phyloP scores from a whole-genome alignment of 257 asterid species.

The Thymus mandschuricus region DNA sequence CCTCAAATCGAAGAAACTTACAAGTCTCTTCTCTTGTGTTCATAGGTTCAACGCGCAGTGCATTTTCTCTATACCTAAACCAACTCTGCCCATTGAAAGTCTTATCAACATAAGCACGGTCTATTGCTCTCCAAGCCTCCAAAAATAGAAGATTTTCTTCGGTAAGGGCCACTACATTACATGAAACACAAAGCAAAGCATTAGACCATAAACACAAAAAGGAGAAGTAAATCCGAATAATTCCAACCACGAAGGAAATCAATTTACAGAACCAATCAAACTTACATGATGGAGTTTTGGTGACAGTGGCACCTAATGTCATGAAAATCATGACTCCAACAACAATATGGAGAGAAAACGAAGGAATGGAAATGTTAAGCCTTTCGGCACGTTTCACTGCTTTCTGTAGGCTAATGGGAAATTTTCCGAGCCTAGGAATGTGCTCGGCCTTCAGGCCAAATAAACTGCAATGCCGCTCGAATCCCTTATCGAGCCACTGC shows the following conservation, averaged over 20 bases:
- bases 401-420: slow-evolving; percentile 38
- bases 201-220: slow-evolving; percentile 18
- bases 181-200: slow-evolving; percentile 4
- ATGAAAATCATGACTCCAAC: slow-evolving; percentile 74
- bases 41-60: slow-evolving; percentile 92
- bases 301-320: slow-evolving; percentile 60
- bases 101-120: slow-evolving; percentile 95
- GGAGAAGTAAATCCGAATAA: background rate
- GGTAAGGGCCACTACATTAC: slow-evolving; percentile 72
- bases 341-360: slow-evolving; percentile 44
- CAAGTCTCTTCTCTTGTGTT: slow-evolving; percentile 93
- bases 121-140: slow-evolving; percentile 98
- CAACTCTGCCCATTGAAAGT: slow-evolving; percentile 97
- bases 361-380: slow-evolving; percentile 37
- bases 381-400: slow-evolving; percentile 34
- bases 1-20: slow-evolving; percentile 37
- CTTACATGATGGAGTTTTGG: slow-evolving; percentile 72
- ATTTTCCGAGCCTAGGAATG: slow-evolving; percentile 38
- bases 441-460: slow-evolving; percentile 37
- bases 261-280: slow-evolving; percentile 16
- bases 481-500: slow-evolving; percentile 44
- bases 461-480: slow-evolving; percentile 36
- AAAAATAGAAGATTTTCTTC: slow-evolving; percentile 93
- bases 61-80: slow-evolving; percentile 95
- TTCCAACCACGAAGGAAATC: background rate